Evolutionary conservation across 106 monocot species (phyloP), one percentile per base, ranked within the genome.

Genomic region (Posidonia australis): DNA sequence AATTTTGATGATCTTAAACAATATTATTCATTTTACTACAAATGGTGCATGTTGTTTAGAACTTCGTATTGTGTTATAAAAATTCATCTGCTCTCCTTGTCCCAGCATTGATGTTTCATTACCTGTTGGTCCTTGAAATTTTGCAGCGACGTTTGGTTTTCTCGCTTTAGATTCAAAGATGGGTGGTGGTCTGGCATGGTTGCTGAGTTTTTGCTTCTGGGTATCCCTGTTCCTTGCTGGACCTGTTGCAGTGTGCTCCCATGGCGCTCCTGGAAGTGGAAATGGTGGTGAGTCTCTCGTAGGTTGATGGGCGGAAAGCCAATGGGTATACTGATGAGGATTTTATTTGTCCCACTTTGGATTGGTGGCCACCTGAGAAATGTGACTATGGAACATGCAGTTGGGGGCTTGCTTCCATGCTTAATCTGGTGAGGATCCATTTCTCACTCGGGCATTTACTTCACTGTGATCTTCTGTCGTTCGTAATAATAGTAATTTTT

Each of bases 341-440:
- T 63, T 96, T 90, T 57, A 58, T 96, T 18, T 96, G 96, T 55
- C 84, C 96, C 45, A 96, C 96, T 7, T 51, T 96, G 64, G 96
- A 96, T 49, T 96, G 96, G 96, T 96, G 96, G 96, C 90, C 96
- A 27, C 96, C 96, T 42, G 90, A 87, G 51, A 96, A 90, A 62
- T 96, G 96, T 53, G 96, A 96, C 67, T 90, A 96, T 58, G 96
- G 96, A 19, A 84, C 90, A 23, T 96, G 96, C 62, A 77, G 80
- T 62, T 96, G 96, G 96, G 90, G 87, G 19, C 76, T 74, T 9
- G 82, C 96, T 55, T 87, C 86, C 29, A 14, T 96, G 60, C 90
- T 96, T 65, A 96, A 90, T 69, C 70, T 96, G 82, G 96, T 96
- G 7, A 44, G 67, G n/a, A n/a, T n/a, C n/a, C n/a, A n/a, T n/a